Percentiles rank a stretch among this genome's conserved stretches.
These are phyloP conservation scores for Ormosia emarginata DNA, from an alignment of 306 rosid genomes.

Conservation along the genomic window DNA sequence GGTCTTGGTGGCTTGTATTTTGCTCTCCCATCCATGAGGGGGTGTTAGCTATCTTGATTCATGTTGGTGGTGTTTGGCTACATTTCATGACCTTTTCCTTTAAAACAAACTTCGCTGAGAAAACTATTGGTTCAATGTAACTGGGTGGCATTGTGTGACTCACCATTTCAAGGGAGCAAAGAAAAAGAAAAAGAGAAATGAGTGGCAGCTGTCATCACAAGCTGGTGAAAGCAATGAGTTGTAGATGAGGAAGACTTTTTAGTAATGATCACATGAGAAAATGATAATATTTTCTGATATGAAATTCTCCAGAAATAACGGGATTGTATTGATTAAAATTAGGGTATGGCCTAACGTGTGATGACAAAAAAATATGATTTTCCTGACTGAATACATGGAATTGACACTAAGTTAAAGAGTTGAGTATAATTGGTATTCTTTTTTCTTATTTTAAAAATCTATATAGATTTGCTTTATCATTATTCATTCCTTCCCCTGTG, in stretches of 20 bases:
- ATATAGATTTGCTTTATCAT: background rate
- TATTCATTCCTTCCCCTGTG: background rate
- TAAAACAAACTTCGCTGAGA: background rate
- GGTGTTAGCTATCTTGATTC: background rate
- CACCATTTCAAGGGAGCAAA: background rate
- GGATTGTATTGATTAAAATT: background rate
- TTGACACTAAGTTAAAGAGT: background rate
- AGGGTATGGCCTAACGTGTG: background rate
- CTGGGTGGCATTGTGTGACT: background rate
- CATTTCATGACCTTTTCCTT: background rate
- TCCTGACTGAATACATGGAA: background rate
- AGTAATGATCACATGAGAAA: background rate
- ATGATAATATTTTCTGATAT: background rate
- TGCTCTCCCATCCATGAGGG: background rate
- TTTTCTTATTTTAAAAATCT: background rate
- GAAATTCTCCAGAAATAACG: background rate
- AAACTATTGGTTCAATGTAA: background rate
- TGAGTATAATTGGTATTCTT: background rate
- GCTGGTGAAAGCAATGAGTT: background rate
- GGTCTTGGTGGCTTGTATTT: conserved; percentile 9
- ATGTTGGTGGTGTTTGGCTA: background rate
- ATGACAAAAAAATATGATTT: background rate
- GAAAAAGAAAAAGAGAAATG: background rate
- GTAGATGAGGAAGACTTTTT: background rate
- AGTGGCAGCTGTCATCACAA: background rate